These are phyloP conservation scores for Metschnikowia picachoensis DNA, from an alignment of 805 yeast genomes.

Conservation along the genomic window DNA sequence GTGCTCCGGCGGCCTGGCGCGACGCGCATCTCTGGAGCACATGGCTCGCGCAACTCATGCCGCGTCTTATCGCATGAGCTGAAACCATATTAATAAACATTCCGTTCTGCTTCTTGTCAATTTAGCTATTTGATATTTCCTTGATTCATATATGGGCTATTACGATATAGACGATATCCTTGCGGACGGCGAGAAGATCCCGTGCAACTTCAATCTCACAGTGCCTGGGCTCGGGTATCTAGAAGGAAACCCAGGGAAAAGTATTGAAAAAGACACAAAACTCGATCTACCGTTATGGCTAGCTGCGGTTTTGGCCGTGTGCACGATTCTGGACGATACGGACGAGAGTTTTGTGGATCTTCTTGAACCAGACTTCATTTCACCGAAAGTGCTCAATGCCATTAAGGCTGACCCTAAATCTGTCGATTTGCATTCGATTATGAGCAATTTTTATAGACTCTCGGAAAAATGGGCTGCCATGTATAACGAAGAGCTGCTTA, in stretches of 20 bases:
- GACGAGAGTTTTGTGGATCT: conserved; percentile 59
- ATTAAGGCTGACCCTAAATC: conserved; percentile 66
- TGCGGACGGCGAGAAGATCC: conserved; percentile 68
- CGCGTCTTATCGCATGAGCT: too few relatives aligned
- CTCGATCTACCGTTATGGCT: conserved; percentile 87
- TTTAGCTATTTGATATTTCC: too few relatives aligned
- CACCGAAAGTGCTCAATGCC: conserved; percentile 68
- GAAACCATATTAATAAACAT: too few relatives aligned
- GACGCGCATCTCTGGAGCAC: too few relatives aligned
- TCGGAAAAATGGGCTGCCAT: conserved; percentile 75
- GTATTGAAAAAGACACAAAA: conserved; percentile 55
- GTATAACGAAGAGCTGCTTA: conserved; percentile 62
- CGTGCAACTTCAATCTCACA: conserved; percentile 71
- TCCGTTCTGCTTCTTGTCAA: too few relatives aligned
- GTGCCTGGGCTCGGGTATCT: conserved; percentile 88
- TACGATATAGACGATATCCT: conserved; percentile 76
- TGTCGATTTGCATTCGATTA: conserved; percentile 63
- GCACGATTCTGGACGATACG: conserved; percentile 31
- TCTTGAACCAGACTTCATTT: conserved; percentile 67
- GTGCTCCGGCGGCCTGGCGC: too few relatives aligned
- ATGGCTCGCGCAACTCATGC: too few relatives aligned
- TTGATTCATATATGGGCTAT: conserved; percentile 33
- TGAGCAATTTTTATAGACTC: conserved; percentile 64
- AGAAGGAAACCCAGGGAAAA: conserved; percentile 69
- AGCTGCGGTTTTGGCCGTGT: conserved; percentile 67